Evolutionary conservation across 1,284 basidiomycete species (phyloP).

Genomic region (Cryptococcus sp.): DNA sequence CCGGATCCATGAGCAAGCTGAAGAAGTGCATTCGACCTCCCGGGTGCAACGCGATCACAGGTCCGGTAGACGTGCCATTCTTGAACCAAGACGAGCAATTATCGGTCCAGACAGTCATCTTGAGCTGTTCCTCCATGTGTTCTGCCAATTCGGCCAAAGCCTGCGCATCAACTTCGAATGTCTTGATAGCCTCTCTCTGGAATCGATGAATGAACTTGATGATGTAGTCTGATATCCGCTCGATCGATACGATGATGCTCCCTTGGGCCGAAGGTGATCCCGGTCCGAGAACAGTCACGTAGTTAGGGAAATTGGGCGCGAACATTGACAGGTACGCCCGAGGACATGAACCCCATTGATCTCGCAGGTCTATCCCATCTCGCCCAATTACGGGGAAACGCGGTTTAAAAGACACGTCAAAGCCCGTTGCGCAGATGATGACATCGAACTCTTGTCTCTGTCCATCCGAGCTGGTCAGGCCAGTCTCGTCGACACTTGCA

Average conservation of each 20-base stretch:
- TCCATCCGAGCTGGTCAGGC: slow-evolving; percentile 63
- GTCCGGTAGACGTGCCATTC: slow-evolving; percentile 7
- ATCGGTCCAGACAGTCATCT: slow-evolving; percentile 17
- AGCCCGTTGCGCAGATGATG: slow-evolving; percentile 62
- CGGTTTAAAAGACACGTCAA: slow-evolving; percentile 15
- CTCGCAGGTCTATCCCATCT: slow-evolving; percentile 6
- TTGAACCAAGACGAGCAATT: slow-evolving; percentile 17
- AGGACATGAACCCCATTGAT: slow-evolving; percentile 11
- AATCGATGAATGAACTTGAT: slow-evolving; percentile 15
- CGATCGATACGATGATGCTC: slow-evolving; percentile 16
- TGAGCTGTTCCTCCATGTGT: slow-evolving; percentile 13
- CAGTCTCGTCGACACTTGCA: slow-evolving; percentile 59
- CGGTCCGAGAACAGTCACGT: slow-evolving; percentile 11
- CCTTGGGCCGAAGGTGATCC: slow-evolving; percentile 17
- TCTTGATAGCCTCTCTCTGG: slow-evolving; percentile 15
- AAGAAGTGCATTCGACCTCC: slow-evolving; percentile 16
- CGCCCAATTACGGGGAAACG: slow-evolving; percentile 11
- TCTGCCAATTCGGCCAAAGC: slow-evolving; percentile 11
- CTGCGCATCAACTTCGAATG: slow-evolving; percentile 7
- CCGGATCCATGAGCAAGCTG: slow-evolving; percentile 13
- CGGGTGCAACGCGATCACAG: slow-evolving; percentile 16
- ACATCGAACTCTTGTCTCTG: slow-evolving; percentile 61
- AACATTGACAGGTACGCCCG: slow-evolving; percentile 15
- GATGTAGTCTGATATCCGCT: slow-evolving; percentile 16
- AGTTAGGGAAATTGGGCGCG: slow-evolving; percentile 13